These are phyloP conservation scores for Cercophora scortea DNA, from an alignment of 495 filamentous ascomycete genomes.

Conservation along the genomic window DNA sequence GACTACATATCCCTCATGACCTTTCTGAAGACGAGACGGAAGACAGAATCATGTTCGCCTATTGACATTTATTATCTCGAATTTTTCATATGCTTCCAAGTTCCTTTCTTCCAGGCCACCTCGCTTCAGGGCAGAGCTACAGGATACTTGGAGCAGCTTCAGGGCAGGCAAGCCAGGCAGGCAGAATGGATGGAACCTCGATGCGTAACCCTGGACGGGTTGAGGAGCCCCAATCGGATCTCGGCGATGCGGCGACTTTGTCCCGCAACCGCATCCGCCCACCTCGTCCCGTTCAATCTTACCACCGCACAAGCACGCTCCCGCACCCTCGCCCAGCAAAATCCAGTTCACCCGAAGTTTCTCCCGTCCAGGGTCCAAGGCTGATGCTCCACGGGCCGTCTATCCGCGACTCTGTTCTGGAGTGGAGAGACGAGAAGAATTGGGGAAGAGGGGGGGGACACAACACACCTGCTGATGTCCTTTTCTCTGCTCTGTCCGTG, in stretches of 20 bases:
- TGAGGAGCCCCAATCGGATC: not conserved
- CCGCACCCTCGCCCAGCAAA: not conserved
- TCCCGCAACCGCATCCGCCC: not conserved
- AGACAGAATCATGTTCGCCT: too few species aligned
- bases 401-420: slow-evolving; percentile 1
- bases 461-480: not conserved
- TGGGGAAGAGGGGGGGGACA: not conserved
- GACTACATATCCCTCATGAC: too few species aligned
- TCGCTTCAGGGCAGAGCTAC: too few species aligned
- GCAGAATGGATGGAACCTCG: not conserved
- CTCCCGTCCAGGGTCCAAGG: slow-evolving; percentile 2
- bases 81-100: too few species aligned
- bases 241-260: not conserved
- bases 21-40: too few species aligned
- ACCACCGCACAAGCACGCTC: not conserved
- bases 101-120: too few species aligned
- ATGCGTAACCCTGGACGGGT: not conserved
- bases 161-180: not conserved
- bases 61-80: too few species aligned
- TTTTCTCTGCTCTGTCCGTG: too few species aligned
- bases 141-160: too few species aligned
- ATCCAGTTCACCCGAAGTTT: slow-evolving; percentile 10
- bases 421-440: slow-evolving; percentile 2
- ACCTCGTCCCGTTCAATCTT: not conserved
- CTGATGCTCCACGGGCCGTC: slow-evolving; percentile 10